These are phyloP conservation scores for Mycosphaerella arachidis DNA, from an alignment of 2,329 filamentous ascomycete species.

Conservation along the genomic window DNA sequence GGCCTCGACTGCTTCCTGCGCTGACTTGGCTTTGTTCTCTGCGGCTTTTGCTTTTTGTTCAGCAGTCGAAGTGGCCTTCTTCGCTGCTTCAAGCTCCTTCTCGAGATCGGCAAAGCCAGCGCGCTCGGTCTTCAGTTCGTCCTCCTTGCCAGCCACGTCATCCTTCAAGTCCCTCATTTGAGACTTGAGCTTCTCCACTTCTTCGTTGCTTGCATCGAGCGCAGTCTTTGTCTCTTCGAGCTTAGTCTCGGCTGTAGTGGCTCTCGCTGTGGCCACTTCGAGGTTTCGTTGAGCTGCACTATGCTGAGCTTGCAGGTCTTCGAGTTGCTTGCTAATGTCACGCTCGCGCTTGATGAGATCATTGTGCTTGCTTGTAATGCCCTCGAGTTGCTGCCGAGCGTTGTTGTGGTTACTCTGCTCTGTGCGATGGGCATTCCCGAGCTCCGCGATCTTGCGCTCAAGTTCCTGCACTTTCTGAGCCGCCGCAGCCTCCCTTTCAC, in stretches of 20 bases:
- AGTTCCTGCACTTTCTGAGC: conserved; percentile 28
- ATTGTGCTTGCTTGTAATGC: conserved; percentile 23
- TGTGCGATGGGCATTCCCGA: conserved; percentile 28
- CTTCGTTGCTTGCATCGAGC: conserved; percentile 42
- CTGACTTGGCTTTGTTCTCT: conserved; percentile 10
- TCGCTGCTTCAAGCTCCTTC: conserved; percentile 26
- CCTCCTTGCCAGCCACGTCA: conserved; percentile 28
- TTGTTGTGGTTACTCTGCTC: conserved; percentile 28
- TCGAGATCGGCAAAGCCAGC: conserved; percentile 30
- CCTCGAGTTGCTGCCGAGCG: conserved; percentile 33
- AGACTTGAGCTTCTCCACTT: conserved; percentile 21
- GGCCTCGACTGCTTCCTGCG: conserved; percentile 7
- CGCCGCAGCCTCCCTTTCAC: conserved; percentile 24
- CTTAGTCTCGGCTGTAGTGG: conserved; percentile 16
- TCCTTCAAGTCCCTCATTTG: conserved; percentile 25
- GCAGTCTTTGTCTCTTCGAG: conserved; percentile 23
- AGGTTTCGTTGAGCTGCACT: conserved; percentile 14
- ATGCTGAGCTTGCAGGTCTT: conserved; percentile 23
- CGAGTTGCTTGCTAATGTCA: conserved; percentile 21
- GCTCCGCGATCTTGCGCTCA: conserved; percentile 27
- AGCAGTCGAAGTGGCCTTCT: conserved; percentile 13
- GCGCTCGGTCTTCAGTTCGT: conserved; percentile 31
- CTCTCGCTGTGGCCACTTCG: conserved; percentile 12
- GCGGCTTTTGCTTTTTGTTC: conserved; percentile 12
- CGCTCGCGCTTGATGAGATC: conserved; percentile 26